phyloP scores from a whole-genome alignment of 129 eudicot genomes.

The Lonicera japonica region DNA sequence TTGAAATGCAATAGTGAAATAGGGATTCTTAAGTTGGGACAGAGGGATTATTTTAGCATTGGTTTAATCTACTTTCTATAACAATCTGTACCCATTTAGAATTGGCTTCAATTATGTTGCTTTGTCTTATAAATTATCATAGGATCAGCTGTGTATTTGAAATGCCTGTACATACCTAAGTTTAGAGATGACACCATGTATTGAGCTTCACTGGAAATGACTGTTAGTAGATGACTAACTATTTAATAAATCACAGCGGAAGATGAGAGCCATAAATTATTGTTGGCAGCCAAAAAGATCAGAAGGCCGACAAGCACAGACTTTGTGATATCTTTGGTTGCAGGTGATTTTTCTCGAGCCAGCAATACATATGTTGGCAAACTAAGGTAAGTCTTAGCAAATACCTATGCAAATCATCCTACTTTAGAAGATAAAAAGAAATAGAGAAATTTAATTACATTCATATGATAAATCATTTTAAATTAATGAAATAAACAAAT shows the following conservation, averaged over 20 bases:
- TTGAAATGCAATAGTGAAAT: too few relatives aligned
- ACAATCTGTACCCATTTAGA: too few relatives aligned
- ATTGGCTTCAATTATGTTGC: too few relatives aligned
- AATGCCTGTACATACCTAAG: neutral
- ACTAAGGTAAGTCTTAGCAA: conserved; percentile 54
- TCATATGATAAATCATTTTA: neutral
- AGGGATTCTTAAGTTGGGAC: too few relatives aligned
- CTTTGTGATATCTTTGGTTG: conserved; percentile 69
- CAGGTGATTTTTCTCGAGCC: conserved; percentile 85
- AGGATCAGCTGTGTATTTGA: neutral
- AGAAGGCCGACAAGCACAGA: conserved; percentile 80
- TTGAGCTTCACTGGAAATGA: neutral
- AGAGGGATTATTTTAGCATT: too few relatives aligned
- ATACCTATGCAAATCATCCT: too few relatives aligned
- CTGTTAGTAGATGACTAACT: conserved; percentile 13
- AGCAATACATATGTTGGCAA: conserved; percentile 89
- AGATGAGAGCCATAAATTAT: conserved; percentile 61
- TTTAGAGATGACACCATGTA: neutral
- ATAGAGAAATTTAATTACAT: too few relatives aligned
- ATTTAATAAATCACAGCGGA: conserved; percentile 43
- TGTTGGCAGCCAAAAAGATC: conserved; percentile 79
- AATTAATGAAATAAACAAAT: neutral
- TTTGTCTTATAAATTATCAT: neutral
- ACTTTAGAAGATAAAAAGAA: too few relatives aligned
- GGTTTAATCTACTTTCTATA: too few relatives aligned